Conservation (phyloP, 2,329 filamentous ascomycete genomes). For the Aspergillus arachidicola region DNA sequence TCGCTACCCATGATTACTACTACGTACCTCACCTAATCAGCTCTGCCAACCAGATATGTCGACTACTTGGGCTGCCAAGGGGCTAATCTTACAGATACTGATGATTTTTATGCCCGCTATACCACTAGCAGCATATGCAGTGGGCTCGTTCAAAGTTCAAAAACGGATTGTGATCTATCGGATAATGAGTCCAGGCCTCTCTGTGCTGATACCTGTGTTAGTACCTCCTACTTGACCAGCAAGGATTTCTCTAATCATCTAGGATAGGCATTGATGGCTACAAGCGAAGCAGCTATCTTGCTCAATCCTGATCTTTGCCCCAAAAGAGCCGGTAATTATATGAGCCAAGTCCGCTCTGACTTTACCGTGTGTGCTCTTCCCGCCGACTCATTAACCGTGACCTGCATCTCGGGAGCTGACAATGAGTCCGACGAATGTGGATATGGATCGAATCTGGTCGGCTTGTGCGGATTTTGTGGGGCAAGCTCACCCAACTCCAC, state of each 20-base stretch:
- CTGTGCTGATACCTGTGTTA: conserved; percentile 85
- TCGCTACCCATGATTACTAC: background rate
- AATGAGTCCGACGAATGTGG: conserved; percentile 91
- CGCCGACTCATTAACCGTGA: conserved; percentile 71
- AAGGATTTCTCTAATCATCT: conserved; percentile 13
- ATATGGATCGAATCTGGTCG: conserved; percentile 69
- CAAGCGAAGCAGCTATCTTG: conserved; percentile 83
- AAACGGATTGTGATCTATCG: conserved; percentile 67
- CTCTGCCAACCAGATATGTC: conserved; percentile 67
- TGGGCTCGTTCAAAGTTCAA: conserved; percentile 88
- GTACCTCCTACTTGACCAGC: conserved; percentile 34
- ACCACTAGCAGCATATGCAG: conserved; percentile 93
- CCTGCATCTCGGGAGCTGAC: conserved; percentile 72
- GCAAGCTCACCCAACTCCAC: conserved; percentile 85
- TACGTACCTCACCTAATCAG: background rate
- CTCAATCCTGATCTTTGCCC: conserved; percentile 74
- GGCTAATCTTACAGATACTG: conserved; percentile 76
- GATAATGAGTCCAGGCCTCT: conserved; percentile 69
- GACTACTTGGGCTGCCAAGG: conserved; percentile 76
- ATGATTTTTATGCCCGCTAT: conserved; percentile 86
- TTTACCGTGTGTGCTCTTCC: conserved; percentile 88
- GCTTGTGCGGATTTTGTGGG: conserved; percentile 85
- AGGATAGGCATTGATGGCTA: conserved; percentile 73
- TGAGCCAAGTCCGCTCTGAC: conserved; percentile 82
- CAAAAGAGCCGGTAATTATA: conserved; percentile 64